Evolutionary conservation across 441 rosid species (phyloP).

Genomic region (Capsella rubella): DNA sequence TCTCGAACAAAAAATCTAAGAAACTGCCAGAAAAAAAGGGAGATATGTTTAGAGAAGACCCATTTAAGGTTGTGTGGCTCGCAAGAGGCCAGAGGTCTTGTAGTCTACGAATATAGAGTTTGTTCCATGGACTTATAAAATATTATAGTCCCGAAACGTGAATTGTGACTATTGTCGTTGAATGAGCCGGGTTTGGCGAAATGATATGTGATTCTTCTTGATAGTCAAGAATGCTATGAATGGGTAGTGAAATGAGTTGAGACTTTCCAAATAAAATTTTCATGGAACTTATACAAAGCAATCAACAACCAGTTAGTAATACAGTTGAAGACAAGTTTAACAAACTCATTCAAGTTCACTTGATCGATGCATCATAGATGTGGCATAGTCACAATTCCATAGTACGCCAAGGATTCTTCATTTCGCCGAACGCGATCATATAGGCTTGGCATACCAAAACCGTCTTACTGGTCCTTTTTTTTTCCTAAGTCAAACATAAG

Average conservation of each 20-base stretch:
- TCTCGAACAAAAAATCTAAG: too few relatives aligned
- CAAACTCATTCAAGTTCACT: background rate
- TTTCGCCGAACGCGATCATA: background rate
- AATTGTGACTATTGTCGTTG: background rate
- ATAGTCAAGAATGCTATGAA: background rate
- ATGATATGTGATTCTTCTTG: background rate
- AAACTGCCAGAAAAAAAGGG: too few relatives aligned
- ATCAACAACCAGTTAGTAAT: background rate
- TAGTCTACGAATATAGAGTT: too few relatives aligned
- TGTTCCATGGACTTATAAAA: too few relatives aligned
- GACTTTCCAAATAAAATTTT: background rate
- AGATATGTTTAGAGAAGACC: background rate
- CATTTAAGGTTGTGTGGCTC: background rate
- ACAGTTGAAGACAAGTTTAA: background rate
- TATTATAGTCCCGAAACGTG: background rate
- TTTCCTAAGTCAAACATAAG: conserved; percentile 1
- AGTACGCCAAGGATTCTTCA: background rate
- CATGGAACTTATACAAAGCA: background rate
- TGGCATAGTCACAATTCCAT: background rate
- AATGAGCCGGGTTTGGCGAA: background rate
- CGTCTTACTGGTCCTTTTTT: background rate
- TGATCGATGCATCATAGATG: background rate
- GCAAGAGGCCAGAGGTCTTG: too few relatives aligned
- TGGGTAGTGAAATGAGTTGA: background rate
- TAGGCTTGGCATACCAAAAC: background rate